phyloP scores from a whole-genome alignment of 1,139 yeast genomes.

The Candida tetrigidarum region DNA sequence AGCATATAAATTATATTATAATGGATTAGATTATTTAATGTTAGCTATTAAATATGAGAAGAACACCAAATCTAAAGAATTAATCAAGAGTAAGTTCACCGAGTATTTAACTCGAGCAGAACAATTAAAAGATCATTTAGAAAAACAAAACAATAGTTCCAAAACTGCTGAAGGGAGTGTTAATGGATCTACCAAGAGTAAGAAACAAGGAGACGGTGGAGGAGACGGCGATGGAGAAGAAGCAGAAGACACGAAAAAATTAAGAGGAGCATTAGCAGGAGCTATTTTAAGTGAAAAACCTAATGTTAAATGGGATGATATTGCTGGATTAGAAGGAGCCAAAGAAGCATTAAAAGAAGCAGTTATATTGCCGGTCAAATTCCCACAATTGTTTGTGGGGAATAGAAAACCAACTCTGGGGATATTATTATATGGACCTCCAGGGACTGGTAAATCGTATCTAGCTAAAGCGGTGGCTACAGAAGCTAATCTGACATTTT shows the following conservation, averaged over 20 bases:
- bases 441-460: constrained; percentile 98
- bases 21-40: constrained; percentile 94
- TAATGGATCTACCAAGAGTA: constrained; percentile 64
- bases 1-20: constrained; percentile 91
- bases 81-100: constrained; percentile 85
- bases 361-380: constrained; percentile 67
- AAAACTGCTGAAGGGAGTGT: constrained; percentile 53
- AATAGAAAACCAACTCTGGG: constrained; percentile 94
- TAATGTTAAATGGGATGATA: constrained; percentile 92
- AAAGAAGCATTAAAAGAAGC: constrained; percentile 98
- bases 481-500: constrained; percentile 95
- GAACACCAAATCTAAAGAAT: constrained; percentile 85
- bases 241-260: constrained; percentile 83
- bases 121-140: constrained; percentile 88
- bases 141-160: constrained; percentile 49
- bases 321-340: constrained; percentile 95
- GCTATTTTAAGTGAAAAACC: constrained; percentile 94
- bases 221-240: constrained; percentile 70
- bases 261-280: constrained; percentile 90
- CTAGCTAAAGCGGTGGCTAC: constrained; percentile 99
- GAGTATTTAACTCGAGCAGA: constrained; percentile 95
- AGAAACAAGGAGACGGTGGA: constrained; percentile 48
- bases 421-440: constrained; percentile 93
- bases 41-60: constrained; percentile 95
- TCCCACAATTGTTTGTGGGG: constrained; percentile 94